Percentiles rank a stretch among this genome's conserved stretches.
phyloP scores from a whole-genome alignment of 768 basidiomycete genomes.

The Lactifluus hygrophoroides region DNA sequence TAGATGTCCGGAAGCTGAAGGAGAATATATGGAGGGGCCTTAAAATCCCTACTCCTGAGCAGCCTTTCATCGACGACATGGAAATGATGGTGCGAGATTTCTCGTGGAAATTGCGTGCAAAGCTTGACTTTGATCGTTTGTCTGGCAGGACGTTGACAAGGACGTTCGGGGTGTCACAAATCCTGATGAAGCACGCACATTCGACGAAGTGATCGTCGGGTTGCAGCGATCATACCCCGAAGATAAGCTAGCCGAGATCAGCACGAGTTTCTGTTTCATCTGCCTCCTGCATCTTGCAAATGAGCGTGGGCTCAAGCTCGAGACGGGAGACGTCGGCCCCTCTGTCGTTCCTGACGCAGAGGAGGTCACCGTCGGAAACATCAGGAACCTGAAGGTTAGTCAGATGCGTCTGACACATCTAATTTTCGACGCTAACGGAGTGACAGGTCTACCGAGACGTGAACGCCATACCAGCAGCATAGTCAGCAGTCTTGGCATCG shows the following conservation, averaged over 20 bases:
- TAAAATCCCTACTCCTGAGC: slow-evolving; percentile 54
- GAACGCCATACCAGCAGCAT: slow-evolving; percentile 26
- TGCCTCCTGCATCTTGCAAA: slow-evolving; percentile 94
- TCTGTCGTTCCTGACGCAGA: slow-evolving; percentile 31
- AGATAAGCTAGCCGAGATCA: slow-evolving; percentile 97
- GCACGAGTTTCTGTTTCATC: slow-evolving; percentile 99
- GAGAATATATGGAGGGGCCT: slow-evolving; percentile 96
- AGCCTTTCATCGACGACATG: slow-evolving; percentile 34
- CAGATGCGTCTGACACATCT: not conserved
- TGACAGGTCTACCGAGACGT: slow-evolving; percentile 40
- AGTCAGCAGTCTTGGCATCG: not conserved
- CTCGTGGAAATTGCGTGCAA: not conserved
- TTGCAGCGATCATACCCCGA: slow-evolving; percentile 76
- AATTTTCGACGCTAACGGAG: not conserved
- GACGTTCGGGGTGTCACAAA: slow-evolving; percentile 40
- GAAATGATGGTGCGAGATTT: slow-evolving; percentile 42
- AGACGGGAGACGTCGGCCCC: slow-evolving; percentile 33
- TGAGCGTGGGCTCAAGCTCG: slow-evolving; percentile 87
- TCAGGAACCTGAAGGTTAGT: slow-evolving; percentile 69
- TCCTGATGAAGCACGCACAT: slow-evolving; percentile 57
- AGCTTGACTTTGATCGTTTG: not conserved
- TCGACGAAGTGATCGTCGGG: slow-evolving; percentile 74
- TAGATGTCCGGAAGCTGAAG: slow-evolving; percentile 93
- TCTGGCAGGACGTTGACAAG: slow-evolving; percentile 49
- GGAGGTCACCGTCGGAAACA: slow-evolving; percentile 51